phyloP scores from a whole-genome alignment of 805 yeast species.

The Zygosaccharomyces siamensis region DNA sequence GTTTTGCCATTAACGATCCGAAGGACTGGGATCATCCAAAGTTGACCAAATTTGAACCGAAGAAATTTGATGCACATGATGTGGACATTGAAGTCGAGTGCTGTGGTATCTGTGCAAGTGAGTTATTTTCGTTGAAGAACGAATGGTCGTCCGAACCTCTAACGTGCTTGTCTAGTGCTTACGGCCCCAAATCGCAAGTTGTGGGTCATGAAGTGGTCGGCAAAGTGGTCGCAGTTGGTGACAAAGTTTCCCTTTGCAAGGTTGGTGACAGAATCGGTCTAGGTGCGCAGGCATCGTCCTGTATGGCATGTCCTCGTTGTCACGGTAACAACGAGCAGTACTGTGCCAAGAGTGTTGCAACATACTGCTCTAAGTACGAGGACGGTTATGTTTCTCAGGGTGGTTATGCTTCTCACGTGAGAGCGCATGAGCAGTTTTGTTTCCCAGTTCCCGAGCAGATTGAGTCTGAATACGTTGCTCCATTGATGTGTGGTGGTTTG shows the following conservation, averaged over 20 bases:
- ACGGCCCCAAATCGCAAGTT: constrained; percentile 35
- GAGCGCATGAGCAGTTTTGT: constrained; percentile 34
- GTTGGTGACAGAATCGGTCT: constrained; percentile 76
- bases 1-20: constrained; percentile 49
- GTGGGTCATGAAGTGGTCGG: constrained; percentile 74
- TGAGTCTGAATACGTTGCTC: constrained; percentile 43
- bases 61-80: constrained; percentile 41
- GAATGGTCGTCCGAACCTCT: constrained; percentile 21
- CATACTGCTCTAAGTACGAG: constrained; percentile 41
- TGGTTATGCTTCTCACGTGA: constrained; percentile 18
- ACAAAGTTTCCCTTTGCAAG: constrained; percentile 46
- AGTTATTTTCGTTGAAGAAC: constrained; percentile 31
- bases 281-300: constrained; percentile 65
- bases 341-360: constrained; percentile 46
- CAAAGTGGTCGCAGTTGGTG: constrained; percentile 53
- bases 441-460: constrained; percentile 47
- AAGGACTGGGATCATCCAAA: constrained; percentile 55
- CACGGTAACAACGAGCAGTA: constrained; percentile 48
- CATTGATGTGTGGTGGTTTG: constrained; percentile 54
- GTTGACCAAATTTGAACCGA: constrained; percentile 46
- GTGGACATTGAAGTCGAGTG: constrained; percentile 54
- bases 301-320: constrained; percentile 61
- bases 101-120: constrained; percentile 68
- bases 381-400: constrained; percentile 33
- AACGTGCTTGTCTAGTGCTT: constrained; percentile 12